Base-by-base conservation (phyloP, 169 alveolate genomes). In the Plasmodium cynomolgi region DNA sequence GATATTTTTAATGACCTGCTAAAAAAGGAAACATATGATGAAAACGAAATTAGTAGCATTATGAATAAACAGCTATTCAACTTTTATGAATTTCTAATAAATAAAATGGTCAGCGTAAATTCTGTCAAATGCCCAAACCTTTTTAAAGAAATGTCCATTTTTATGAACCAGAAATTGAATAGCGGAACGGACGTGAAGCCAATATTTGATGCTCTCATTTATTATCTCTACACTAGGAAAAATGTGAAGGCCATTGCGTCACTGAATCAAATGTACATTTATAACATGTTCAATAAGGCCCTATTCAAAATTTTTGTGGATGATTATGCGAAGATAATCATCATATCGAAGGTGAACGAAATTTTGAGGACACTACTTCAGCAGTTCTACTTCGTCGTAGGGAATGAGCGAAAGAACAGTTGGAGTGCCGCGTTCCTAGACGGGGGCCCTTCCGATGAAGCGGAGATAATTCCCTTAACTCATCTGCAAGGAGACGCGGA, bases 301-400 rank as follows among this genome's bases (percentile, higher is more conserved):
- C 3, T 90, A 15, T 90, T 50, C 75, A 79, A 90, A 68, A 90
- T 90, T 29, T 34, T 56, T 9, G 54, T 90, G 58, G 91, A 90
- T 74, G 39, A 90, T 81, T 79, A 75, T 71, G 79, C 77, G 73
- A 80, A 41, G 54, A 90, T 90, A 62, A 41, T 74, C n/a, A 79
- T 90, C 31, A 41, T 90, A 7, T 90, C 94, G 17, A 90, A 68
- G 74, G 50, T 90, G 23, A 90, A 90, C 71, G 91, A 90, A 81
- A 81, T 90, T 11, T 81, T 81, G 74, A 41, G 23, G 74, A 90
- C 50, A 6, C 33, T 90, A 9, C 44, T 90, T 44, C 26, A 68
- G 8, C 73, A 81, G 39, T 68, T 62, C 37, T 84, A 84, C 39
- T 11, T 11, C 47, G 26, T 86, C 62, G 0, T 31, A 20, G n/a